Base-by-base conservation (phyloP, 345 rosid genomes). In the Lenwebbia sp. region DNA sequence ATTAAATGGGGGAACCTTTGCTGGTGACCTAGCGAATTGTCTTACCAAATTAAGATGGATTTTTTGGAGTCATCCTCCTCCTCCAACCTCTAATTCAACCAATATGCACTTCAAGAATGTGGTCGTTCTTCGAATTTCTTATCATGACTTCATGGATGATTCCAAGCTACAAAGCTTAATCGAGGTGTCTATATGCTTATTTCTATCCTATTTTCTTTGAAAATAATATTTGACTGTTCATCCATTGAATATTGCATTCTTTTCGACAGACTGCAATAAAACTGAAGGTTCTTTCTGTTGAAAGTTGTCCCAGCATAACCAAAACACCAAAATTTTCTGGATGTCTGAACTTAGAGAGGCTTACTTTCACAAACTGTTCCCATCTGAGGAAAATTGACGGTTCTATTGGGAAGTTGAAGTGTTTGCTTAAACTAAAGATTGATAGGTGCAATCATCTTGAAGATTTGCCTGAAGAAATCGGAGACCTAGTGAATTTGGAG, bases 21-120 rank as follows among this genome's bases (percentile, higher is more conserved):
- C 21, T 1, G 83, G 84, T 6, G 6, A 83, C 10, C 30, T 85
- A 4, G 26, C 5, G 25, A 3, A 2, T 75, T 14, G 28, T 33
- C 86, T 85, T n/a, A 21, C 82, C 7, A 52, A 70, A 4, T 25
- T 85, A 54, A 52, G 86, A 54, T 85, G 86, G 86, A 47, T 85
- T 10, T 85, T 57, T 23, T 85, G 86, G 86, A 78, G 26, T 60
- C 25, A 12, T 52, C 70, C 82, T 50, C 70, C 82, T 50, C 14
- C 52, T 50, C 52, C 13, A 50, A 28, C 30, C 47, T 21, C 65
- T 50, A 26, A 13, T 5, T 78, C 56, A n/a, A 62, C 50, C 52
- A 23, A 47, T 30, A 21, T 85, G 13, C 5, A 11, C 37, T 15
- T 70, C 21, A 55, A 37, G 50, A 74, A 74, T 23, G 21, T 85